Base-by-base conservation (phyloP, 176 grass and related monocot species). In the Areca catechu region DNA sequence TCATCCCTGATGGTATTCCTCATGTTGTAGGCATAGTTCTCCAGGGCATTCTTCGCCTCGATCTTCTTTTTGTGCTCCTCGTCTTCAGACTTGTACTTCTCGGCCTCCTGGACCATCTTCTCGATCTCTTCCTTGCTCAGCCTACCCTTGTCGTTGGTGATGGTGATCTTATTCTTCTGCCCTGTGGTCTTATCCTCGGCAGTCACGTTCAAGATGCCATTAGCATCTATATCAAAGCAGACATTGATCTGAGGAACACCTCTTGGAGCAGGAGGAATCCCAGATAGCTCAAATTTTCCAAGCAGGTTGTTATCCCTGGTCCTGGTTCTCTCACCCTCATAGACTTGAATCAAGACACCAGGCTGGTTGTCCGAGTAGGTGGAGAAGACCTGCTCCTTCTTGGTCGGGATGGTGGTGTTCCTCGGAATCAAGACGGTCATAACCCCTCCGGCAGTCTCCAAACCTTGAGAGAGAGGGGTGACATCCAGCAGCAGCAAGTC, bases 161-260 rank as follows among this genome's bases (percentile, higher is more conserved):
- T 84, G 29, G 80, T 83, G 54, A 78, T 83, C 80, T 83, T 83
- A 75, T 83, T 83, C 80, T 83, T 83, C 70, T 83, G 80, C 0
- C 80, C 80, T 0, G 75, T 83, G 0, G 80, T 83, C 58, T 78
- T 83, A 65, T 83, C 80, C 80, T 78, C 80, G 0, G 80, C 80
- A 4, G 80, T 77, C 2, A 83, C 80, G 3, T 83, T 83, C 18
- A 83, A 75, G 74, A 83, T 83, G 24, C 80, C 80, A 1, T 83
- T 83, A 3, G 80, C 80, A 1, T 83, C 80, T 0, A 83, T 83
- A 74, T 83, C 80, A 3, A 83, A 83, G 65, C 81, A 84, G 9
- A 84, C 76, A 0, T 75, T 84, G 60, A 84, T 84, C 76, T 84
- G 81, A 18, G 81, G 81, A 0, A 79, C 81, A 0, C 81, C 81